These are phyloP conservation scores for Vanilla planifolia DNA, from an alignment of 106 monocot genomes.

Conservation along the genomic window DNA sequence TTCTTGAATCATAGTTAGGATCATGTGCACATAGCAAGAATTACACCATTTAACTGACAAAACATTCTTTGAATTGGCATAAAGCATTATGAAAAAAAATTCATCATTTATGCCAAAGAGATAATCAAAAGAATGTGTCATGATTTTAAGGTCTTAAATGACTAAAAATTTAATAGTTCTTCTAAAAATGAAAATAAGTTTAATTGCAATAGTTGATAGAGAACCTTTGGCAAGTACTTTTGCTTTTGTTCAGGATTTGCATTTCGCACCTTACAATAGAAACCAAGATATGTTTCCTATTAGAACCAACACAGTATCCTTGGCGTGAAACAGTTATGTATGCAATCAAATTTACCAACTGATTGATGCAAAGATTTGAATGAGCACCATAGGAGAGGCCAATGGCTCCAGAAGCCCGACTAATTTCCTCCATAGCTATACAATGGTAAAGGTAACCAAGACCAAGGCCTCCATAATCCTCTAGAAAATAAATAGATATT, in stretches of 20 bases:
- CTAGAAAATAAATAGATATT: slow-evolving; percentile 16
- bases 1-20: too few species aligned
- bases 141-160: too few species aligned
- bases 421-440: slow-evolving; percentile 96
- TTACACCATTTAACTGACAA: too few species aligned
- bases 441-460: slow-evolving; percentile 97
- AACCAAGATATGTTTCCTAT: neutral
- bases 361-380: slow-evolving; percentile 98
- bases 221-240: slow-evolving; percentile 91
- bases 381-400: slow-evolving; percentile 98
- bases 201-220: slow-evolving; percentile 1
- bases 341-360: slow-evolving; percentile 54
- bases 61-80: neutral
- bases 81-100: neutral
- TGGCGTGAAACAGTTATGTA: neutral
- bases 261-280: slow-evolving; percentile 63
- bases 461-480: slow-evolving; percentile 95
- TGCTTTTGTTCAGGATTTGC: slow-evolving; percentile 67
- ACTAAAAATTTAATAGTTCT: too few species aligned
- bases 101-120: neutral
- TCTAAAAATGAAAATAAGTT: too few species aligned
- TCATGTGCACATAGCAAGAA: too few species aligned
- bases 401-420: slow-evolving; percentile 91
- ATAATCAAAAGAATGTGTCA: neutral
- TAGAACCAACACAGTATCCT: neutral